Evolutionary conservation across 169 alveolate genomes (phyloP).

Genomic region (Cyclospora cayetanensis): DNA sequence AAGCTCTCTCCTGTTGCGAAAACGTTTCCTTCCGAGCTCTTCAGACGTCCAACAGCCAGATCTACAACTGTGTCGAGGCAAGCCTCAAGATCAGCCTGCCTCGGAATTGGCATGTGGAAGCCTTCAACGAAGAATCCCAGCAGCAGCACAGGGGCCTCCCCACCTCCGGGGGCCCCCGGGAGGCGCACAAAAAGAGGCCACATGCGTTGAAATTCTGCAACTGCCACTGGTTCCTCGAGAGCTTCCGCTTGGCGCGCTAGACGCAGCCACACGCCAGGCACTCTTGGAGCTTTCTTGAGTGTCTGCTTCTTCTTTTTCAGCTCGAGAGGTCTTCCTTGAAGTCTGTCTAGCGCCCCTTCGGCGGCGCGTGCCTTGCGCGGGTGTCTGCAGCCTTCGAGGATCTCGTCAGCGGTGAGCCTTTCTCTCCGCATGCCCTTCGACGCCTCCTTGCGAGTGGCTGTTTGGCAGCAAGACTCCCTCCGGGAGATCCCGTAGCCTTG

Average conservation of each 20-base stretch:
- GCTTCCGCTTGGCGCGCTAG: not conserved
- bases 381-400: no score
- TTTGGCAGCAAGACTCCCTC: no score
- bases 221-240: not conserved
- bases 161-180: not conserved
- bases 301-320: no score
- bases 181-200: conserved; percentile 29
- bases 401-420: no score
- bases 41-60: not conserved
- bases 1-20: not conserved
- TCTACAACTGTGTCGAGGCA: not conserved
- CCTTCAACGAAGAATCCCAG: not conserved
- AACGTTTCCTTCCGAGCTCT: not conserved
- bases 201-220: conserved; percentile 31
- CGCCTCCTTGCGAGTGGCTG: no score
- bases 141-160: not conserved
- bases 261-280: not conserved
- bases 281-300: not conserved
- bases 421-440: no score
- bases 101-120: conserved; percentile 6
- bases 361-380: no score
- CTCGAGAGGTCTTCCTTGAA: no score
- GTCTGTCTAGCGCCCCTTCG: no score
- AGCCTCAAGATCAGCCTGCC: not conserved
- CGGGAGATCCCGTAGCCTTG: no score